Evolutionary conservation across 2,329 filamentous ascomycete genomes (phyloP), one percentile per base, ranked within the genome.

Genomic region (Hirsutella rhossiliensis): DNA sequence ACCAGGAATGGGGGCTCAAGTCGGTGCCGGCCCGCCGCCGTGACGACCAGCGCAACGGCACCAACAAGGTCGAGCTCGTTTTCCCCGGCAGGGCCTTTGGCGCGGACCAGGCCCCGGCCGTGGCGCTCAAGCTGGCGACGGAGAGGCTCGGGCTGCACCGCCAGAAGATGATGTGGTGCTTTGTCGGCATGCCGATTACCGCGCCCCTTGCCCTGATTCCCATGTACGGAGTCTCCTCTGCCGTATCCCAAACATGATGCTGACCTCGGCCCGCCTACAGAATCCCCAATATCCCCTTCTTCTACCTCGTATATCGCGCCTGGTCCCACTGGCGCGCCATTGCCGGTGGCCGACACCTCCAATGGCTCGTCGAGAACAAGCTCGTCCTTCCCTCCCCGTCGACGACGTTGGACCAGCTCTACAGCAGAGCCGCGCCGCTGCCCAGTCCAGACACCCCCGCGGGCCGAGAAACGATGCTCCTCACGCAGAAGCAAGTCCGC

Each of bases 1-100:
- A 86, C 61, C 86, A 97, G 65, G 92, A 98, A 81, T 98, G 92
- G 92, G 88, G 87, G 0, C 73, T 98, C 52, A 97, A 97, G 68
- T 94, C 87, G 31, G 82, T 98, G 43, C 92, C 92, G 37, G 68
- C 78, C 45, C 75, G 78, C 52, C 73, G 80, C 46, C 73, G 76
- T 52, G 69, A 75, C 41, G 79, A 85, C 43, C 78, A 84, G 53
- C 56, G 80, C 19, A 62, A 77, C 43, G 77, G 75, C 32, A 72
- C 74, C 50, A 75, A 79, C 42, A 79, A 76, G 54, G 77, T 87
- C 48, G 78, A 87, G 52, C 74, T 96, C 28, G 67, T 87, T 43
- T 97, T 84, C 58, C 92, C 92, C 0, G 68, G 74, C 40, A 76
- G 75, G 41, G 72, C 88, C 42, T 75, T 97, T 51, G 69, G 80